phyloP scores from a whole-genome alignment of 306 rosid genomes.

The Hippophae rhamnoides region DNA sequence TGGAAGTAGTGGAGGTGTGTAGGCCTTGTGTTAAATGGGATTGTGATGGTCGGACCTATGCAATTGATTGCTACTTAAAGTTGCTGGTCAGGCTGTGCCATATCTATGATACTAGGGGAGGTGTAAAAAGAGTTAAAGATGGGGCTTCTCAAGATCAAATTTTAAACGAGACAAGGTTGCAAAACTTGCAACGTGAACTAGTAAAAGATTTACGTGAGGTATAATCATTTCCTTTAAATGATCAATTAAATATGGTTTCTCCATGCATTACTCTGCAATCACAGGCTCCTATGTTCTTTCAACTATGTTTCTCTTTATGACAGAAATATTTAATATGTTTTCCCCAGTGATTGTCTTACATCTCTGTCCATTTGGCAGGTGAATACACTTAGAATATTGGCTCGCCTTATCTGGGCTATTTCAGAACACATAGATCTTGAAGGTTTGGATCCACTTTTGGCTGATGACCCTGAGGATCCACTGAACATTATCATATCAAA shows the following conservation, averaged over 20 bases:
- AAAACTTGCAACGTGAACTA: constrained; percentile 83
- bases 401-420: constrained; percentile 89
- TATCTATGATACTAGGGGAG: constrained; percentile 89
- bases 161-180: constrained; percentile 95
- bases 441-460: constrained; percentile 96
- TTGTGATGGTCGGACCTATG: constrained; percentile 96
- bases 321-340: neutral
- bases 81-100: constrained; percentile 90
- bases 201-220: constrained; percentile 83
- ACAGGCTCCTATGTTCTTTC: neutral
- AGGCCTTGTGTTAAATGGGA: constrained; percentile 98
- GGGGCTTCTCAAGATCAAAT: constrained; percentile 99
- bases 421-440: constrained; percentile 92
- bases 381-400: constrained; percentile 75
- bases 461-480: constrained; percentile 96
- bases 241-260: neutral
- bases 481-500: constrained; percentile 75
- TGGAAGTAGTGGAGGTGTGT: constrained; percentile 97
- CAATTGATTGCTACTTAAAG: constrained; percentile 94
- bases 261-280: neutral
- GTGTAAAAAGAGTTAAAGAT: constrained; percentile 88
- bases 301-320: neutral
- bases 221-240: constrained; percentile 7
- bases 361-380: constrained; percentile 50
- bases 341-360: constrained; percentile 2